phyloP scores from a whole-genome alignment of 2,329 filamentous ascomycete species.

The Fusarium armeniacum region DNA sequence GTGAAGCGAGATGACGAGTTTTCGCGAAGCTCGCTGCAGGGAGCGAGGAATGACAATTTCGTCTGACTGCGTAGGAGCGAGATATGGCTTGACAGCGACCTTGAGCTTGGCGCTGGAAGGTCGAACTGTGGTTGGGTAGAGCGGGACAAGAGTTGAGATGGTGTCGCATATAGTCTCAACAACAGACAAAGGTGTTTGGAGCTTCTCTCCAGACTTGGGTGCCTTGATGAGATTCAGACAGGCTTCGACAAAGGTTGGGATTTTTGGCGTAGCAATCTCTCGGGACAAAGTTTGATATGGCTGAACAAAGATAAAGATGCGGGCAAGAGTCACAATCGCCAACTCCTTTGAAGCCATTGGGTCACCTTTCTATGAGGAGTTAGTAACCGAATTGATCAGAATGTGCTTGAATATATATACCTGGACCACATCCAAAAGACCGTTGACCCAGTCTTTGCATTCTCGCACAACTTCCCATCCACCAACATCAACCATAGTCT shows the following conservation, averaged over 20 bases:
- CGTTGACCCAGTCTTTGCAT: slow-evolving; percentile 80
- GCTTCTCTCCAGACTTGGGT: slow-evolving; percentile 50
- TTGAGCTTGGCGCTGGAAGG: slow-evolving; percentile 79
- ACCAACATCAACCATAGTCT: slow-evolving; percentile 84
- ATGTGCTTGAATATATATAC: slow-evolving; percentile 63
- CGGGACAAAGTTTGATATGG: slow-evolving; percentile 85
- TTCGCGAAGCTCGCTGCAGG: slow-evolving; percentile 71
- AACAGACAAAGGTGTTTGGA: slow-evolving; percentile 61
- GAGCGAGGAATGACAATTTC: slow-evolving; percentile 62
- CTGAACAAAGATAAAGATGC: slow-evolving; percentile 86
- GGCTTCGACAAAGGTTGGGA: slow-evolving; percentile 80
- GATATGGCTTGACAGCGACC: slow-evolving; percentile 68
- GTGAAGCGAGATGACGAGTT: slow-evolving; percentile 78
- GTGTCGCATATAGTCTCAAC: slow-evolving; percentile 78
- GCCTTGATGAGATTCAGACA: slow-evolving; percentile 76
- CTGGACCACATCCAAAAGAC: slow-evolving; percentile 80
- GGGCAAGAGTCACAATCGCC: slow-evolving; percentile 80
- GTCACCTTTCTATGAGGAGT: slow-evolving; percentile 76
- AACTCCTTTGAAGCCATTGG: slow-evolving; percentile 81
- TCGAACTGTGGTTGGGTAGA: slow-evolving; percentile 86
- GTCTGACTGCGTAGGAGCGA: slow-evolving; percentile 75
- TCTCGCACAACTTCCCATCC: slow-evolving; percentile 85
- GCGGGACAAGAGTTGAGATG: slow-evolving; percentile 79
- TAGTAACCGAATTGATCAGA: slow-evolving; percentile 34
- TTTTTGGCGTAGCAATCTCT: slow-evolving; percentile 87